Percentiles rank a stretch among this genome's conserved stretches.
These are phyloP conservation scores for Perkinsus olseni DNA, from an alignment of 169 alveolate genomes.

Conservation along the genomic window DNA sequence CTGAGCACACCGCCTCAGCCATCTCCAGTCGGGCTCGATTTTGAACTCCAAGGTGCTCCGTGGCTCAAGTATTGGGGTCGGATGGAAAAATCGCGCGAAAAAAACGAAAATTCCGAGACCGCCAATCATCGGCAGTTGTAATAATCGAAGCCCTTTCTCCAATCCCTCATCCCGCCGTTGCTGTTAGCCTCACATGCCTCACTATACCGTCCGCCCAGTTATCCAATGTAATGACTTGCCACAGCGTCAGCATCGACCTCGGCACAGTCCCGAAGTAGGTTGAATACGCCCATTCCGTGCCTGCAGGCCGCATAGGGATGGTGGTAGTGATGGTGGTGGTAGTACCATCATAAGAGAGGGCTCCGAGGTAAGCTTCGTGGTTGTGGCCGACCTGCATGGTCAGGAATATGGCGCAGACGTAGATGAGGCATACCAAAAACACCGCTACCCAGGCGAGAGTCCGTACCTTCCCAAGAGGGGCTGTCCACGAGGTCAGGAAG, in stretches of 20 bases:
- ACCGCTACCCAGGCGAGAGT: neutral
- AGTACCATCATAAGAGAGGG: neutral
- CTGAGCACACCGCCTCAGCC: too few species aligned
- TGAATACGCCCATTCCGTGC: neutral
- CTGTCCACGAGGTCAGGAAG: too few species aligned
- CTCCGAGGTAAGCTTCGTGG: neutral
- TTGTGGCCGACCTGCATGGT: neutral
- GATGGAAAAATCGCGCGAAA: too few species aligned
- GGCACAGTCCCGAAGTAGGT: neutral
- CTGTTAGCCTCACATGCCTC: neutral
- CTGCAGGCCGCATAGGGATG: neutral
- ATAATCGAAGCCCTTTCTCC: too few species aligned
- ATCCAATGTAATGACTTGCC: neutral
- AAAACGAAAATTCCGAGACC: too few species aligned
- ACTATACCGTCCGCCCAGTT: neutral
- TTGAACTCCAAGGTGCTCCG: too few species aligned
- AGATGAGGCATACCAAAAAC: neutral
- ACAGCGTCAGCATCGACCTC: neutral
- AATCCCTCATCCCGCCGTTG: too few species aligned
- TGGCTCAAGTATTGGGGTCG: too few species aligned
- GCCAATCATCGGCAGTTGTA: too few species aligned
- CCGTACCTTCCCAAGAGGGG: too few species aligned
- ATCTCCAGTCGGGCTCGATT: too few species aligned
- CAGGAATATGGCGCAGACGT: neutral
- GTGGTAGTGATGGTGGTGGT: too few species aligned